Percentiles rank a stretch among this genome's conserved stretches.
Evolutionary conservation across 768 basidiomycete species (phyloP).

Genomic region (Lenzites betulinus): DNA sequence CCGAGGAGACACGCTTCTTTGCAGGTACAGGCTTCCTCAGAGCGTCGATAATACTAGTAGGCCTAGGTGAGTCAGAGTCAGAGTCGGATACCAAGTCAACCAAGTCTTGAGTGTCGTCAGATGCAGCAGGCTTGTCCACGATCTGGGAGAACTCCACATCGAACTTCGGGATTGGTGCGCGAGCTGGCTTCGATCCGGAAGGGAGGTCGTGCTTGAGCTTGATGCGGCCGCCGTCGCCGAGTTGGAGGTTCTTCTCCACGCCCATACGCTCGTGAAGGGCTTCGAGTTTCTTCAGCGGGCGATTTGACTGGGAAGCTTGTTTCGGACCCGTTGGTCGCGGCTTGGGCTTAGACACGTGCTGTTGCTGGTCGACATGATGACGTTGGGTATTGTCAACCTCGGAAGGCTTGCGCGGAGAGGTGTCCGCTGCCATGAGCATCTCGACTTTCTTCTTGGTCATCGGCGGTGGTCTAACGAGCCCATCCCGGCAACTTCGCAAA

Average conservation of each 20-base stretch:
- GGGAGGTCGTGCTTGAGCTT: conserved; percentile 39
- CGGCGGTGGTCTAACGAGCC: conserved; percentile 54
- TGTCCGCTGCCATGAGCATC: conserved; percentile 12
- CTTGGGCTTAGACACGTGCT: conserved; percentile 7
- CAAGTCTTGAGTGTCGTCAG: background rate
- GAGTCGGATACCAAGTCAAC: background rate
- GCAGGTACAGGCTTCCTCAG: conserved; percentile 25
- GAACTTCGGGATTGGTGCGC: conserved; percentile 41
- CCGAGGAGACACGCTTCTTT: conserved; percentile 20
- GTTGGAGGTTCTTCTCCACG: conserved; percentile 36
- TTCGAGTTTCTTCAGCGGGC: conserved; percentile 43
- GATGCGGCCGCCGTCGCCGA: conserved; percentile 43
- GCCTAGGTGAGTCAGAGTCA: conserved; percentile 38
- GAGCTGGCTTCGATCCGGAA: background rate
- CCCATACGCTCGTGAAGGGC: conserved; percentile 45
- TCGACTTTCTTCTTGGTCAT: conserved; percentile 36
- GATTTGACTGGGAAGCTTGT: conserved; percentile 30
- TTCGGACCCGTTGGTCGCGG: conserved; percentile 24
- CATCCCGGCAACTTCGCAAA: conserved; percentile 69
- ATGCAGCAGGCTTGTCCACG: background rate
- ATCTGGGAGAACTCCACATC: conserved; percentile 51
- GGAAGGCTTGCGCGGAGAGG: background rate
- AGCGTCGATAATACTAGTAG: conserved; percentile 34
- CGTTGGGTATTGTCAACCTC: background rate
- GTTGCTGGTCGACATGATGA: background rate